These are phyloP conservation scores for Podospora pseudoanserina DNA, from an alignment of 495 filamentous ascomycete genomes.

Conservation along the genomic window DNA sequence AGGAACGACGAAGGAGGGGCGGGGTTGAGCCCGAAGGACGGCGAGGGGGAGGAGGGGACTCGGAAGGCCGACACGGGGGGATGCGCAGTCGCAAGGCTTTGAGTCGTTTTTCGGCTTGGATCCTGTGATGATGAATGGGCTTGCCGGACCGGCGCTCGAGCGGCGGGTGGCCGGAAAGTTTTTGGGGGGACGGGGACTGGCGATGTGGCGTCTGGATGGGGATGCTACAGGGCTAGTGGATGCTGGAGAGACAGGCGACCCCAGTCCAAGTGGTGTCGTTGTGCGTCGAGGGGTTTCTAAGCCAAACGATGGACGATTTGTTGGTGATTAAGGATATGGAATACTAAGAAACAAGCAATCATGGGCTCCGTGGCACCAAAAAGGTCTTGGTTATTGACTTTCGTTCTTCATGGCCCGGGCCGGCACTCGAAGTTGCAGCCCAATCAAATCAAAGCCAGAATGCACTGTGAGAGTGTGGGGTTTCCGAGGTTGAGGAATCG, in stretches of 20 bases:
- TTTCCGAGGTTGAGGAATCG: constrained; percentile 10
- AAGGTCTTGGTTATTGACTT: neutral
- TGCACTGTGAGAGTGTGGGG: constrained; percentile 1
- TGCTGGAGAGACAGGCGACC: constrained; percentile 1
- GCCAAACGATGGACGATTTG: neutral
- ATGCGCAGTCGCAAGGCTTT: constrained; percentile 42
- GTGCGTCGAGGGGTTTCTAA: neutral
- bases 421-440: constrained; percentile 5
- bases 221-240: constrained; percentile 1
- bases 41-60: constrained; percentile 1
- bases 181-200: neutral
- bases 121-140: neutral
- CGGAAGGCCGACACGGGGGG: constrained; percentile 9
- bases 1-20: neutral
- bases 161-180: neutral
- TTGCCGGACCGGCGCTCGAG: constrained; percentile 1
- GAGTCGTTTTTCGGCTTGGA: neutral
- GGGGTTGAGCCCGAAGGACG: constrained; percentile 9
- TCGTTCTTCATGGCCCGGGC: neutral
- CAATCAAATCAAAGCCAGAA: constrained; percentile 3
- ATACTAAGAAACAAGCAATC: neutral
- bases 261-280: neutral
- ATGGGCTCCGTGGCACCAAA: neutral
- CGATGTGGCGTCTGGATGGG: constrained; percentile 1
- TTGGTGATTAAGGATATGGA: neutral